Conservation (phyloP, 129 eudicot genomes). For the Silybum marianum region DNA sequence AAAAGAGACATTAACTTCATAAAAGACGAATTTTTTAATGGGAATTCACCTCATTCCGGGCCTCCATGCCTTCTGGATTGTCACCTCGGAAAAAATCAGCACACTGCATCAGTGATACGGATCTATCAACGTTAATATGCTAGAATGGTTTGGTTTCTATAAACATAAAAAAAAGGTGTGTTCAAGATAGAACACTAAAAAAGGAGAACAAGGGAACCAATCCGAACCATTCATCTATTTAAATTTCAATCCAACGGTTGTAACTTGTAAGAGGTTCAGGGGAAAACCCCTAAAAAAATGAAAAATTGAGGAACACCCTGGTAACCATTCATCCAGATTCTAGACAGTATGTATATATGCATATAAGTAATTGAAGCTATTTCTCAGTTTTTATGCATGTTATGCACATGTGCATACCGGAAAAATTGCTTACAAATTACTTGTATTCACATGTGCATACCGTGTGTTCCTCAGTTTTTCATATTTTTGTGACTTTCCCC, state of each 20-base stretch:
- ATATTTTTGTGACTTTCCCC: no score
- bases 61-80: slow-evolving; percentile 97
- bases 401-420: no score
- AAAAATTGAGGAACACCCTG: no score
- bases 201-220: not conserved
- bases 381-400: no score
- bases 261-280: not conserved
- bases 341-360: no score
- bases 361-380: no score
- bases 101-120: slow-evolving; percentile 46
- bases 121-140: slow-evolving; percentile 15
- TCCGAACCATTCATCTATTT: not conserved
- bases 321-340: no score
- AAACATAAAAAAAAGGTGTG: not conserved
- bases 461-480: no score
- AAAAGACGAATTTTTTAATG: not conserved
- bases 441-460: no score
- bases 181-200: not conserved
- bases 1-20: not conserved
- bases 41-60: slow-evolving; percentile 90
- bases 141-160: not conserved
- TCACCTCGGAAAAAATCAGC: slow-evolving; percentile 99
- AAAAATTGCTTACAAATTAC: no score
- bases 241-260: not conserved
- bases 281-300: no score